A percentile compares a stretch with the other conserved stretches of the same genome.
Evolutionary conservation across 2,329 filamentous ascomycete genomes (phyloP).

Genomic region (Pseudocercospora fijiensis): DNA sequence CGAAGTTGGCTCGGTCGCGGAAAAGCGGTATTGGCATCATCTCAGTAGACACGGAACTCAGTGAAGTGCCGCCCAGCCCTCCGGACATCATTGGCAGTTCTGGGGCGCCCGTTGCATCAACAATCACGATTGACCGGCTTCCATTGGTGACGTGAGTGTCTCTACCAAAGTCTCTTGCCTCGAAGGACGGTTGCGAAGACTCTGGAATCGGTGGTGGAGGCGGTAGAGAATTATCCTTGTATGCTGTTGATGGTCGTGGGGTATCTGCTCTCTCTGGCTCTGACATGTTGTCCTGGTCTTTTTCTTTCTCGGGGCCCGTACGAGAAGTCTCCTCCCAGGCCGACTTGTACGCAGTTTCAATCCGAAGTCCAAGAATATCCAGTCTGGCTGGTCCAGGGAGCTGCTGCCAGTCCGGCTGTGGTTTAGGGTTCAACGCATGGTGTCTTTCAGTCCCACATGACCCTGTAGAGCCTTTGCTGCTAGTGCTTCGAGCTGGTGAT

Average conservation of each 20-base stretch:
- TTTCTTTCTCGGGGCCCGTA: constrained; percentile 6
- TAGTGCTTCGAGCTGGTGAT: constrained; percentile 24
- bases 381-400: constrained; percentile 31
- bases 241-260: constrained; percentile 19
- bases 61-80: constrained; percentile 26
- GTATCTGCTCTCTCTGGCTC: constrained; percentile 15
- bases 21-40: constrained; percentile 32
- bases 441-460: constrained; percentile 12
- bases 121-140: constrained; percentile 88
- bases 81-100: constrained; percentile 27
- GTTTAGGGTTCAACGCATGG: constrained; percentile 15
- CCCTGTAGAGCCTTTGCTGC: constrained; percentile 45
- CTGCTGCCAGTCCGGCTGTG: constrained; percentile 30
- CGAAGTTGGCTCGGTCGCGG: constrained; percentile 21
- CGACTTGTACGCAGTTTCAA: constrained; percentile 33
- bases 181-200: constrained; percentile 19
- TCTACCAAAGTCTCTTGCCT: constrained; percentile 24
- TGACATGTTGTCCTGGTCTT: not conserved
- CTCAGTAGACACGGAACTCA: constrained; percentile 30
- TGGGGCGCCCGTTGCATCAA: constrained; percentile 66
- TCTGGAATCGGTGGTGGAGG: constrained; percentile 4
- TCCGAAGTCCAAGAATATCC: constrained; percentile 67
- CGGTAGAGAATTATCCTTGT: constrained; percentile 13
- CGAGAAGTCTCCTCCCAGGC: constrained; percentile 22
- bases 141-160: constrained; percentile 66